phyloP scores from a whole-genome alignment of 768 basidiomycete species.

The Lactarius pseudohatsudake region DNA sequence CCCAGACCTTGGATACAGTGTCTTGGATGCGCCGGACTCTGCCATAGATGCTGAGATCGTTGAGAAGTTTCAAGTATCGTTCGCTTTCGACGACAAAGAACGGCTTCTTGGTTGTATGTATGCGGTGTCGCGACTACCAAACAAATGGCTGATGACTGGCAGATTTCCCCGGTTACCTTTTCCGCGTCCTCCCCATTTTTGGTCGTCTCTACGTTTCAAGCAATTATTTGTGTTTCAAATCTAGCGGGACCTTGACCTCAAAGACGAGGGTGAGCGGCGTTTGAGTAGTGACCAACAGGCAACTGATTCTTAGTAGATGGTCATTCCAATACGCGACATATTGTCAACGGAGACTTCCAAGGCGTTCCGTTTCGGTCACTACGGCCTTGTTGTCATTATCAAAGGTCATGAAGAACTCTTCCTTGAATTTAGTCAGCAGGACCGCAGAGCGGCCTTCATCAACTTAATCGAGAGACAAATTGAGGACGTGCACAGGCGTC shows the following conservation, averaged over 20 bases:
- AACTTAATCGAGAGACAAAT: constrained; percentile 75
- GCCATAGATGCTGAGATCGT: constrained; percentile 58
- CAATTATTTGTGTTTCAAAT: constrained; percentile 93
- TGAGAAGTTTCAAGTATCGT: constrained; percentile 77
- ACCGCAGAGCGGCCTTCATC: constrained; percentile 78
- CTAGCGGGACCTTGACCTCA: constrained; percentile 71
- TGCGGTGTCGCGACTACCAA: not conserved
- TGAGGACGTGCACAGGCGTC: constrained; percentile 61
- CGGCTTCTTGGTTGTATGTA: constrained; percentile 81
- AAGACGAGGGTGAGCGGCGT: constrained; percentile 70
- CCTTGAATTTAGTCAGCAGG: constrained; percentile 85
- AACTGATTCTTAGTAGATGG: constrained; percentile 63
- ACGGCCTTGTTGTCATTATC: constrained; percentile 86
- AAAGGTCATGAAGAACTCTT: constrained; percentile 98
- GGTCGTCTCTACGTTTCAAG: constrained; percentile 90
- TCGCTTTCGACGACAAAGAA: constrained; percentile 90
- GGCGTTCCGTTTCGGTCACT: constrained; percentile 86
- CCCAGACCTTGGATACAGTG: constrained; percentile 53
- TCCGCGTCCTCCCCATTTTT: constrained; percentile 83
- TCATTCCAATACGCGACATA: constrained; percentile 87
- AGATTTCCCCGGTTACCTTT: constrained; percentile 93
- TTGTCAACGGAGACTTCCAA: constrained; percentile 80
- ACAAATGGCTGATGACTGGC: constrained; percentile 22
- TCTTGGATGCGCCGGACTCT: constrained; percentile 73
- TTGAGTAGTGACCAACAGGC: constrained; percentile 6